Conservation (phyloP, 2,329 filamentous ascomycete species). For the Taxawa tesnikishii region DNA sequence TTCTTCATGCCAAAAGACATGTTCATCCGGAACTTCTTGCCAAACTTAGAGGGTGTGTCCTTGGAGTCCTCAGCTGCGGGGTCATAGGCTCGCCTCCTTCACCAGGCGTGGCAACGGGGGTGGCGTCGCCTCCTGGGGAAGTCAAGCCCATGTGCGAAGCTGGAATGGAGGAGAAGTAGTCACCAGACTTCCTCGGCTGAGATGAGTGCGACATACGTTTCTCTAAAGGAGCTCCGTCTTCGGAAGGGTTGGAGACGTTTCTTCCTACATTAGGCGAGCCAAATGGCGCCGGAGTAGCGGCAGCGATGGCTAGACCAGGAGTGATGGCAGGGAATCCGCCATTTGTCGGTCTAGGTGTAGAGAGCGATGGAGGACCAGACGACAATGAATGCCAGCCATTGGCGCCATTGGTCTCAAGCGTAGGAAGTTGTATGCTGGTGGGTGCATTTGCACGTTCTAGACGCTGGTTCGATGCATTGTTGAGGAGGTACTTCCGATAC, state of each 20-base stretch:
- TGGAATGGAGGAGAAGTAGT: conserved; percentile 60
- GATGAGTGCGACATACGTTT: conserved; percentile 38
- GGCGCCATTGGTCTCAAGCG: conserved; percentile 31
- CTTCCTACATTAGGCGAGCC: conserved; percentile 22
- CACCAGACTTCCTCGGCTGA: conserved; percentile 46
- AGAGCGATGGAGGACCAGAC: conserved; percentile 32
- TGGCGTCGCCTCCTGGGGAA: conserved; percentile 13
- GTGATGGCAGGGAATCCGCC: conserved; percentile 53
- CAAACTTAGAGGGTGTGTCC: conserved; percentile 39
- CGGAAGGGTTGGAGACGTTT: conserved; percentile 25
- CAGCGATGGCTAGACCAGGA: conserved; percentile 65
- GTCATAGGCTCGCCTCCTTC: conserved; percentile 21
- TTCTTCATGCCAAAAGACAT: conserved; percentile 66
- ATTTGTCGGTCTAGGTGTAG: conserved; percentile 46
- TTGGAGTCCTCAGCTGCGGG: conserved; percentile 48
- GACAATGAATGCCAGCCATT: conserved; percentile 30
- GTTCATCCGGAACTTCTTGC: conserved; percentile 71
- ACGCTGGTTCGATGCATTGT: conserved; percentile 45
- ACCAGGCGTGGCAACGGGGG: conserved; percentile 14
- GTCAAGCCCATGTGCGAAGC: conserved; percentile 12
- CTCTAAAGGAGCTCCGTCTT: conserved; percentile 36
- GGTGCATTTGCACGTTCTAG: conserved; percentile 47
- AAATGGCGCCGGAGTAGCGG: conserved; percentile 28
- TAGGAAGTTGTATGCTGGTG: conserved; percentile 46
- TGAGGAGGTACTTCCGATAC: conserved; percentile 57